phyloP scores from a whole-genome alignment of 2,329 filamentous ascomycete species.

The Malbranchea zuffiana region DNA sequence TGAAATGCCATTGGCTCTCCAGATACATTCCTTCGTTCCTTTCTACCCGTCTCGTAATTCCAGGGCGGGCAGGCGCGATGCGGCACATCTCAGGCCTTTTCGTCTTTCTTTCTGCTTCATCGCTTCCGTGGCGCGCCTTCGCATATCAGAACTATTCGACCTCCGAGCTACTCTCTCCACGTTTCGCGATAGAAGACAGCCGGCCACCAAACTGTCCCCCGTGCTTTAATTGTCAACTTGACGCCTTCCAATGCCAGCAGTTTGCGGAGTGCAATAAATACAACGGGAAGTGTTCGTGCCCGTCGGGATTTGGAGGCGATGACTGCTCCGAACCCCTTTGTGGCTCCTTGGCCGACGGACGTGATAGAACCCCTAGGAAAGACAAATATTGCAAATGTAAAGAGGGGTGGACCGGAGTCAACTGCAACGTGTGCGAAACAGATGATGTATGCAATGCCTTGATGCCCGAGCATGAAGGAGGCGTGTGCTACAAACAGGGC shows the following conservation, averaged over 20 bases:
- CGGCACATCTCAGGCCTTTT: slow-evolving; percentile 8
- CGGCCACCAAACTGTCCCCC: slow-evolving; percentile 45
- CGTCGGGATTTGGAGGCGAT: slow-evolving; percentile 83
- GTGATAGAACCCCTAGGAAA: slow-evolving; percentile 63
- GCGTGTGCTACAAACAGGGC: slow-evolving; percentile 84
- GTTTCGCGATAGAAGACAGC: slow-evolving; percentile 57
- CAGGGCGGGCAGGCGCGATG: slow-evolving; percentile 12
- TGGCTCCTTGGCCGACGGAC: slow-evolving; percentile 72
- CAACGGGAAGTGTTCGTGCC: slow-evolving; percentile 87
- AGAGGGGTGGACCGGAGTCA: slow-evolving; percentile 91
- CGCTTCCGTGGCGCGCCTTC: slow-evolving; percentile 18
- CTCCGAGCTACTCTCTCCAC: slow-evolving; percentile 49
- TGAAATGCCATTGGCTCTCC: not conserved
- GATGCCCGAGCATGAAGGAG: slow-evolving; percentile 71
- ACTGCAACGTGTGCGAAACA: slow-evolving; percentile 89
- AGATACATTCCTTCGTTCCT: not conserved
- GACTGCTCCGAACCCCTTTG: slow-evolving; percentile 90
- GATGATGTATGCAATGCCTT: slow-evolving; percentile 76
- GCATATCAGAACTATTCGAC: slow-evolving; percentile 46
- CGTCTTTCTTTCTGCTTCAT: slow-evolving; percentile 17
- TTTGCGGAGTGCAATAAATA: slow-evolving; percentile 80
- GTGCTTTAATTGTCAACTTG: slow-evolving; percentile 96
- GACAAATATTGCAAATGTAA: slow-evolving; percentile 70
- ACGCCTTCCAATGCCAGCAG: slow-evolving; percentile 82
- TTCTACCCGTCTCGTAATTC: slow-evolving; percentile 12